Evolutionary conservation across 768 basidiomycete species (phyloP).

Genomic region (Vararia minispora): DNA sequence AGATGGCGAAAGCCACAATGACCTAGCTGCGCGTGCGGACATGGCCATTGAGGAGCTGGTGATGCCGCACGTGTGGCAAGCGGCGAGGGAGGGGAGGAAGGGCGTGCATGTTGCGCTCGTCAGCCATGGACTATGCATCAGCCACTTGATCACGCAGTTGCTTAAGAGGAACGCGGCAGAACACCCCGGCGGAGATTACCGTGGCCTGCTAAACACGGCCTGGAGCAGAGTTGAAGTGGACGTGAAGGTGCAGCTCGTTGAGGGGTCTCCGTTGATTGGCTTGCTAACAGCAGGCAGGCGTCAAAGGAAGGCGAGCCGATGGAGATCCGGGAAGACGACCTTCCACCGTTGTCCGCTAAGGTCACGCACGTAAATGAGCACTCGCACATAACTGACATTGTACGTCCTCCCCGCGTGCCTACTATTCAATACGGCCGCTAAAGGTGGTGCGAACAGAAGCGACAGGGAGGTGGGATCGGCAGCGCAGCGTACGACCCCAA

Average conservation of each 20-base stretch:
- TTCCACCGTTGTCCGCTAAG: constrained; percentile 27
- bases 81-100: constrained; percentile 25
- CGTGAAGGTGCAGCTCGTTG: constrained; percentile 26
- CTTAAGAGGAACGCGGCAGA: constrained; percentile 29
- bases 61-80: constrained; percentile 41
- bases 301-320: constrained; percentile 15
- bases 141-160: constrained; percentile 37
- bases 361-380: constrained; percentile 43
- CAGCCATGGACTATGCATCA: constrained; percentile 67
- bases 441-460: constrained; percentile 26
- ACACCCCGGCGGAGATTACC: constrained; percentile 26
- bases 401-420: constrained; percentile 25
- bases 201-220: constrained; percentile 55
- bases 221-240: constrained; percentile 51
- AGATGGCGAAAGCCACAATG: constrained; percentile 60
- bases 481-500: constrained; percentile 59
- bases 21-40: constrained; percentile 46
- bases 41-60: constrained; percentile 39
- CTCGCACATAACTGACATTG: constrained; percentile 46
- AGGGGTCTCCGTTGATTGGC: background rate
- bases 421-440: background rate
- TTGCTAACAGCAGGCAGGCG: constrained; percentile 18
- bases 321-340: constrained; percentile 16
- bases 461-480: constrained; percentile 72
- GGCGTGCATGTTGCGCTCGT: constrained; percentile 52